Conservation (phyloP, 495 filamentous ascomycete genomes). For the Rusavskia elegans region DNA sequence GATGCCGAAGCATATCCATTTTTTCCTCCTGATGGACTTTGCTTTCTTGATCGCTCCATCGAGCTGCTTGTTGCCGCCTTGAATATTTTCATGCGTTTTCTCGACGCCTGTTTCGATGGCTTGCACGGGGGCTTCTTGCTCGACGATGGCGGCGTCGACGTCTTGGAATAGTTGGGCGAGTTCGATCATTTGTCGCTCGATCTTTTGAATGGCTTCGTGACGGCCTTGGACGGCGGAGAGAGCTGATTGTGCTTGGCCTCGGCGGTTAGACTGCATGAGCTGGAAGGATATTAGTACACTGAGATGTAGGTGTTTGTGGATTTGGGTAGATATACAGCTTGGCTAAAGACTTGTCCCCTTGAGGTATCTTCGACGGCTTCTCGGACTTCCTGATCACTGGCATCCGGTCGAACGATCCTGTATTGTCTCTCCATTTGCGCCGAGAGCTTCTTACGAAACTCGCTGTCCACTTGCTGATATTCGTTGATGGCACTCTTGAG, state of each 20-base stretch:
- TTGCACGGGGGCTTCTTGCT: constrained; percentile 63
- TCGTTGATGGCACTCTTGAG: constrained; percentile 61
- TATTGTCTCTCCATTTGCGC: constrained; percentile 79
- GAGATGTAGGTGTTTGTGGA: constrained; percentile 4
- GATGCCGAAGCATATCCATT: constrained; percentile 91
- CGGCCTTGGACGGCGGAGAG: constrained; percentile 64
- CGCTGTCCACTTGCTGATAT: constrained; percentile 62
- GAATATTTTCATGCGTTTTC: constrained; percentile 60
- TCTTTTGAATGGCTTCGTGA: constrained; percentile 79
- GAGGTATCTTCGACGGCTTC: constrained; percentile 57
- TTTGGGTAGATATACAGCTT: constrained; percentile 44
- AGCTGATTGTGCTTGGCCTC: constrained; percentile 62
- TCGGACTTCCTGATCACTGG: constrained; percentile 62
- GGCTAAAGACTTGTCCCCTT: constrained; percentile 58
- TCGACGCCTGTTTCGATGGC: constrained; percentile 72
- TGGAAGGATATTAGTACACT: constrained; percentile 7
- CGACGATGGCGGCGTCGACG: constrained; percentile 62
- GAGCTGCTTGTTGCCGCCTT: constrained; percentile 67
- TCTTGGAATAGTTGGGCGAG: constrained; percentile 72
- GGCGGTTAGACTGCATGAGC: constrained; percentile 51
- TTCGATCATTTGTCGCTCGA: constrained; percentile 76
- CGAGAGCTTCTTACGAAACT: constrained; percentile 60
- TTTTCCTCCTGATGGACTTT: constrained; percentile 72
- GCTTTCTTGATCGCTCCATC: constrained; percentile 63
- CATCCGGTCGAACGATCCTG: constrained; percentile 74